A percentile compares a stretch with the other conserved stretches of the same genome.
Conservation (phyloP, 1,284 basidiomycete species). For the Takashimella koratensis region DNA sequence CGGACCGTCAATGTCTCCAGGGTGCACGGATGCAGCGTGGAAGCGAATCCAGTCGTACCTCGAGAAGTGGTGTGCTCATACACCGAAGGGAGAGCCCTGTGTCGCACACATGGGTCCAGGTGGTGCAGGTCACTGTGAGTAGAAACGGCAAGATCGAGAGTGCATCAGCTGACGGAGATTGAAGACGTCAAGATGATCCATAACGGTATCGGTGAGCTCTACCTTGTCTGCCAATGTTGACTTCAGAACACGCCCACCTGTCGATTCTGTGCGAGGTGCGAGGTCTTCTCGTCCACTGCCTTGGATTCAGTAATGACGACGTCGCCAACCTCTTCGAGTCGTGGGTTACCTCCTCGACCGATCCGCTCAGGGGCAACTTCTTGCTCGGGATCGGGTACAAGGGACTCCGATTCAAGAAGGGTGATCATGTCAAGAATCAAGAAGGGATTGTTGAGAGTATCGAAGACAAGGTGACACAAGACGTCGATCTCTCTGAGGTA, state of each 20-base stretch:
- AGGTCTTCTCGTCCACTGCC: conserved; percentile 73
- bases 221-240: neutral
- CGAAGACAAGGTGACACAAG: conserved; percentile 43
- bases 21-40: conserved; percentile 33
- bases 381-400: conserved; percentile 35
- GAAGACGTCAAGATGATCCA: conserved; percentile 38
- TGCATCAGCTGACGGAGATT: neutral
- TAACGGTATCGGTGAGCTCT: conserved; percentile 32
- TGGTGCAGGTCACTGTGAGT: conserved; percentile 38
- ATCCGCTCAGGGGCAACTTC: conserved; percentile 30
- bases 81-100: conserved; percentile 29
- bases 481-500: conserved; percentile 34
- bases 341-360: conserved; percentile 26
- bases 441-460: conserved; percentile 41
- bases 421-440: conserved; percentile 32
- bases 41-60: conserved; percentile 28
- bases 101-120: conserved; percentile 35
- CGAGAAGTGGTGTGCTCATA: conserved; percentile 35
- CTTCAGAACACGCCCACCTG: conserved; percentile 35
- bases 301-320: conserved; percentile 64
- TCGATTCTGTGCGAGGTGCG: conserved; percentile 67
- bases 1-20: conserved; percentile 38
- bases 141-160: neutral
- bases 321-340: conserved; percentile 34
- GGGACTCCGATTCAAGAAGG: conserved; percentile 34